A percentile compares a stretch with the other conserved stretches of the same genome.
Evolutionary conservation across 257 asterid genomes (phyloP).

Genomic region (Leptodermis oblonga): DNA sequence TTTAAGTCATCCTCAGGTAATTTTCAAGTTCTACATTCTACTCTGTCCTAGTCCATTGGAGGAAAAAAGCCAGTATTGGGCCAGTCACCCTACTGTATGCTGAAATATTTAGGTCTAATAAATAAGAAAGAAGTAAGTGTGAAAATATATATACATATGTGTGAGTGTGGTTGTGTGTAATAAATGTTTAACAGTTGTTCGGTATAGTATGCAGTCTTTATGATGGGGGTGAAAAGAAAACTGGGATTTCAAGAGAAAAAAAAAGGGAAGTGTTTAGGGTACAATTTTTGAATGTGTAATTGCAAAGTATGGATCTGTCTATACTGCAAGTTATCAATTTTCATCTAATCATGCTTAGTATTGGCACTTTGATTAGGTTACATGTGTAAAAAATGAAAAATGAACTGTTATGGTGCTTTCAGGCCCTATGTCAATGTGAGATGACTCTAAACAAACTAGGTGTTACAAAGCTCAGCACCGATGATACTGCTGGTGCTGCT

Average conservation of each 20-base stretch:
- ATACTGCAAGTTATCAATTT: background rate
- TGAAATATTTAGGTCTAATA: background rate
- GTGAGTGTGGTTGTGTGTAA: background rate
- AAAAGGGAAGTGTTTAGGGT: background rate
- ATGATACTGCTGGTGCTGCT: conserved; percentile 87
- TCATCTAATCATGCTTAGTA: background rate
- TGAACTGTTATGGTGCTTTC: conserved; percentile 12
- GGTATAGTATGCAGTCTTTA: background rate
- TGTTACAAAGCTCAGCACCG: conserved; percentile 47
- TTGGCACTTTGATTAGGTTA: conserved; percentile 3
- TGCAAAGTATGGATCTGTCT: background rate
- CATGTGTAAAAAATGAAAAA: background rate
- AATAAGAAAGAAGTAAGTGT: background rate
- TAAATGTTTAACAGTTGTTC: background rate
- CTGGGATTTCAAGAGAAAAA: background rate
- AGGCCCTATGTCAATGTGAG: conserved; percentile 88
- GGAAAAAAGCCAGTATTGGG: background rate
- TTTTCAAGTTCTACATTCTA: conserved; percentile 9
- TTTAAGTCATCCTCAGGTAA: conserved; percentile 94
- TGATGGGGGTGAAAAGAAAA: background rate
- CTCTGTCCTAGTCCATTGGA: background rate
- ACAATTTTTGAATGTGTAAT: background rate
- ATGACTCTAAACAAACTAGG: conserved; percentile 48
- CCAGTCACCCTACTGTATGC: background rate
- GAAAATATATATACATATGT: background rate